These are phyloP conservation scores for Volvariella volvacea DNA, from an alignment of 1,284 basidiomycete species.

Conservation along the genomic window DNA sequence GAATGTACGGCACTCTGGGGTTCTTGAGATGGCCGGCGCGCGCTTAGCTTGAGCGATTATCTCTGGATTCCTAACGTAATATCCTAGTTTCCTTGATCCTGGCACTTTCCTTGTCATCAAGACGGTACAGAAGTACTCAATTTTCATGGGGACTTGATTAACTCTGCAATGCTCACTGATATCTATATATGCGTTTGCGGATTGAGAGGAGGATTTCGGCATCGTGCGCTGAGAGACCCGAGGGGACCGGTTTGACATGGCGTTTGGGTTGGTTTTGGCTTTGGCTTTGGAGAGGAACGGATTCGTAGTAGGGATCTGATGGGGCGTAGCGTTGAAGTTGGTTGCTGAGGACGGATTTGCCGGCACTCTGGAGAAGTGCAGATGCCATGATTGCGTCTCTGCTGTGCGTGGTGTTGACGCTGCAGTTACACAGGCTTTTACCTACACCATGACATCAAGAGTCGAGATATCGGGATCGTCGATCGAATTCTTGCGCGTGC, in stretches of 20 bases:
- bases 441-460: too few relatives aligned
- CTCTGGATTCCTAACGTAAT: not conserved
- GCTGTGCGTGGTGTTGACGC: too few relatives aligned
- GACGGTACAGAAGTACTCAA: conserved; percentile 8
- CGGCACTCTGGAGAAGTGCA: conserved; percentile 36
- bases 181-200: conserved; percentile 43
- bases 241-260: conserved; percentile 61
- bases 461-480: too few relatives aligned
- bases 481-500: too few relatives aligned
- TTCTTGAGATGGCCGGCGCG: conserved; percentile 20
- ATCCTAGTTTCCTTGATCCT: conserved; percentile 13
- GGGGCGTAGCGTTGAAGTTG: conserved; percentile 64
- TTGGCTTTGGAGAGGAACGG: conserved; percentile 40
- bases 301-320: conserved; percentile 76
- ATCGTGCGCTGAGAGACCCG: conserved; percentile 75
- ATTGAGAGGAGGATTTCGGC: conserved; percentile 72
- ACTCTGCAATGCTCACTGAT: too few relatives aligned
- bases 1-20: conserved; percentile 22
- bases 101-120: conserved; percentile 14
- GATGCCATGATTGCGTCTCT: too few relatives aligned
- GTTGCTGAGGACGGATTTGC: conserved; percentile 53
- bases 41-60: not conserved
- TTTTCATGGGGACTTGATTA: not conserved
- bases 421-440: too few relatives aligned
- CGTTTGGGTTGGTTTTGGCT: not conserved